Evolutionary conservation across 176 grass and related monocot genomes (phyloP), one percentile per base, ranked within the genome.

Genomic region (Musa itinerans): DNA sequence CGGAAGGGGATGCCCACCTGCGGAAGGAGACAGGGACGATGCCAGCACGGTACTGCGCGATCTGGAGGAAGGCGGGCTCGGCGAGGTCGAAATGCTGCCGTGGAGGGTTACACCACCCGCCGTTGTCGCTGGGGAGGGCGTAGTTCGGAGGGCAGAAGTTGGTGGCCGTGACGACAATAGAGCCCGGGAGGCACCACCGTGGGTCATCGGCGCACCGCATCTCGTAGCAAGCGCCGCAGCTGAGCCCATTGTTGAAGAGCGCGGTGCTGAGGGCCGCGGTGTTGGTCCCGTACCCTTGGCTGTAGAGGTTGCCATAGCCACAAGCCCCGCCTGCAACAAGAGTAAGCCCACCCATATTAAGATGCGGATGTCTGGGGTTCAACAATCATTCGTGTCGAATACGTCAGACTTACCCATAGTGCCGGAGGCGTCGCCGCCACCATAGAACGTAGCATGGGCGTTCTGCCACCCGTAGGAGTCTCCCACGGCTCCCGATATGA

Each of bases 71-170:
- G 29, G 92, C 74, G 24, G 93, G 93, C 83, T 96, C 85, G 11
- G 93, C 68, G 79, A 96, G 89, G 81, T 96, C 93, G 65, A 96
- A 96, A 80, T 96, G 93, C 0, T 85, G 83, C 27, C 82, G 87
- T 0, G 93, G 93, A 3, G 89, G 89, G 85, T 96, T 92, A 83
- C 93, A 96, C 87, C 93, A 96, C 54, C 93, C 93, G 58, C 93
- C 93, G 66, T 87, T 77, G 78, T 96, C 86, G 54, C 86, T 90
- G 0, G 87, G 54, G 20, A 92, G 85, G 0, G 76, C 93, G 75
- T 86, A 75, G 89, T 96, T 96, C 11, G 89, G 93, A 9, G 93
- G 93, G 74, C 93, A 96, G 76, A 96, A 92, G 76, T 96, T 96
- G 85, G 93, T 96, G 52, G 89, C 93, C 0, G 93, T 96, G 17